Conservation (phyloP, 2,329 filamentous ascomycete species). For the Cladorrhinum sp. region DNA sequence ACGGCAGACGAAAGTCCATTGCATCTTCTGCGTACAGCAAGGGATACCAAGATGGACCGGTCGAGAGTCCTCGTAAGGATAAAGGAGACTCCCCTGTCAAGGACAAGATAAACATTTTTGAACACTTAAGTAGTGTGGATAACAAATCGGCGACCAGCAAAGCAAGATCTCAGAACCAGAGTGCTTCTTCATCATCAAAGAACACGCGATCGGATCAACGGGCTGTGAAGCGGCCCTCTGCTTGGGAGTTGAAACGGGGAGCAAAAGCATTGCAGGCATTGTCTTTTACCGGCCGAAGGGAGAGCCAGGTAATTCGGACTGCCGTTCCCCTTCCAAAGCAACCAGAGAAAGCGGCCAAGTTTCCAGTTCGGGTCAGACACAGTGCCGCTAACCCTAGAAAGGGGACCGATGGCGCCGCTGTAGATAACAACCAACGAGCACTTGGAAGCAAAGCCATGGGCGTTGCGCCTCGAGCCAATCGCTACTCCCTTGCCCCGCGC, state of each 20-base stretch:
- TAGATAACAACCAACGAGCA: neutral
- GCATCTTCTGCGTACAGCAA: conserved; percentile 1
- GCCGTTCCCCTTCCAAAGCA: neutral
- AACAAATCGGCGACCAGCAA: neutral
- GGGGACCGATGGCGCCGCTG: neutral
- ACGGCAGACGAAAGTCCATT: neutral
- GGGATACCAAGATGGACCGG: neutral
- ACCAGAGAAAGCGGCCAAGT: neutral
- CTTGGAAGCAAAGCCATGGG: conserved; percentile 1
- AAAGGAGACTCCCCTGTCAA: conserved; percentile 24
- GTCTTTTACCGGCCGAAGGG: conserved; percentile 7
- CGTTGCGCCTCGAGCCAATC: neutral
- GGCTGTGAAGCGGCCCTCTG: neutral
- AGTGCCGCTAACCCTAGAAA: neutral
- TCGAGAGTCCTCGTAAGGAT: conserved; percentile 6
- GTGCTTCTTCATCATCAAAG: neutral
- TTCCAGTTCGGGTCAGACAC: neutral
- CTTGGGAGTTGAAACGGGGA: conserved; percentile 2
- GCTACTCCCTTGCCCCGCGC: conserved; percentile 1
- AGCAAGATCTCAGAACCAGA: conserved; percentile 1
- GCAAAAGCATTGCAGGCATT: conserved; percentile 4
- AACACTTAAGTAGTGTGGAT: conserved; percentile 18
- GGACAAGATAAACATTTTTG: conserved; percentile 29
- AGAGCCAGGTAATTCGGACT: neutral
- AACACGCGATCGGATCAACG: neutral